Evolutionary conservation across 306 rosid genomes (phyloP), one percentile per base, ranked within the genome.

Genomic region (Sphenostylis stenocarpa): DNA sequence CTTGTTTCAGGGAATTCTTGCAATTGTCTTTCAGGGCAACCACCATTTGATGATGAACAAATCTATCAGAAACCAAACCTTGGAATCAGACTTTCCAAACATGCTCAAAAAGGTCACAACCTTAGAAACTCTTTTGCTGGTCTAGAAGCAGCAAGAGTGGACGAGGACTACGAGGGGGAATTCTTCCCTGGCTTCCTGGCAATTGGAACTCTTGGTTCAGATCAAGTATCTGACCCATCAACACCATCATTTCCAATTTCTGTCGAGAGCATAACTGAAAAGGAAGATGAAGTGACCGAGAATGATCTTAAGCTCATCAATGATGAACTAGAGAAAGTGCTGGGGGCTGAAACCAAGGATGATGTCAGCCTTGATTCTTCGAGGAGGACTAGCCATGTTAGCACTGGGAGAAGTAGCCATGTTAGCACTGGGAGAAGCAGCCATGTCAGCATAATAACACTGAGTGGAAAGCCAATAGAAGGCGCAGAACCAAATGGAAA

Each of bases 141-240:
- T 63, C 77, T 88, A 12, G 93, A 93, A 72, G 84, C 97, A 67
- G 88, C 84, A 38, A 84, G 68, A 71, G 81, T 72, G 15, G 89
- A 88, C 57, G 87, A 90, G 20, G 78, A 85, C 21, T 36, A 16
- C 39, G 94, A 88, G 8, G 89, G 85, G 7, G 97, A 88, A 73
- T 48, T 89, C 85, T 95, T 92, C 83, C 97, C 94, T 44, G 99
- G 99, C n/a, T 95, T 95, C 72, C 84, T 95, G 16, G 97, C 99
- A 7, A 92, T 95, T 15, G 99, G 99, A 64, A 95, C 99, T 23
- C 93, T 95, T 48, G 98, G 97, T 19, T 82, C 91, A 7, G 97
- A 90, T 8, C 93, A 92, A 72, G 73, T 81, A 13, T 63, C 81
- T 4, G 86, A 87, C 64, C 88, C 93, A 45, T 82, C 92, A 77